Conservation (phyloP, 352 stramenopile genomes). For the Pythium phragmiticola region DNA sequence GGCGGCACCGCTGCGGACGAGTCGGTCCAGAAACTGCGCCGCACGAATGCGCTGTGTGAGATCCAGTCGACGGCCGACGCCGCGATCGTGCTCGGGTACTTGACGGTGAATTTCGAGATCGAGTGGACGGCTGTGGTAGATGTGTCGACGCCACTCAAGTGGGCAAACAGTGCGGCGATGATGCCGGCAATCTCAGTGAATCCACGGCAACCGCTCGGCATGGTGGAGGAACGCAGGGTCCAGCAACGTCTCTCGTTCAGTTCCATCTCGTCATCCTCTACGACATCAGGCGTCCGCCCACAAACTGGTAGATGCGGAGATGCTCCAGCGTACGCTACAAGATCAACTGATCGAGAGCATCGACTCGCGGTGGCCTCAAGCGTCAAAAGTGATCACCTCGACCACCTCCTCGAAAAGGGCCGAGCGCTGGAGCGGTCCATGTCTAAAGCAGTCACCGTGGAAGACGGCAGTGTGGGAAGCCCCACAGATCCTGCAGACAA, state of each 20-base stretch:
- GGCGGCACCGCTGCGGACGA: slow-evolving; percentile 9
- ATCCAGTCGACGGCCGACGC: slow-evolving; percentile 18
- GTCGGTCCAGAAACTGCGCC: slow-evolving; percentile 31
- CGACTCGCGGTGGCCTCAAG: neutral
- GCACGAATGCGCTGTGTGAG: slow-evolving; percentile 35
- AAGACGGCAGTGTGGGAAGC: neutral
- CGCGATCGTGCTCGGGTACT: slow-evolving; percentile 17
- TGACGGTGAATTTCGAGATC: slow-evolving; percentile 29
- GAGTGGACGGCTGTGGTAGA: slow-evolving; percentile 11
- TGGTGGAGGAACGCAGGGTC: slow-evolving; percentile 11
- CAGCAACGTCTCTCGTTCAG: slow-evolving; percentile 31
- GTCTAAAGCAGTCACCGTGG: slow-evolving; percentile 13
- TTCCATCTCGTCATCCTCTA: slow-evolving; percentile 23
- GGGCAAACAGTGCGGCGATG: slow-evolving; percentile 2
- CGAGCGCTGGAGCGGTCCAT: slow-evolving; percentile 29
- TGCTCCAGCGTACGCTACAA: neutral
- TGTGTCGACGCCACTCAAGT: slow-evolving; percentile 25
- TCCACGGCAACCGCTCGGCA: neutral
- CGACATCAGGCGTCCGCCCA: neutral
- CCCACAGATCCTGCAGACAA: neutral
- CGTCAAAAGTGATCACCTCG: slow-evolving; percentile 7
- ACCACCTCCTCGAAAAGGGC: slow-evolving; percentile 24
- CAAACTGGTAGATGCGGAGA: neutral
- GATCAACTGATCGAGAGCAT: neutral
- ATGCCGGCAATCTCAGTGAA: slow-evolving; percentile 24